Percentiles rank a stretch among this genome's conserved stretches.
phyloP scores from a whole-genome alignment of 352 stramenopile species.

The Thalassiosira ordinaria region DNA sequence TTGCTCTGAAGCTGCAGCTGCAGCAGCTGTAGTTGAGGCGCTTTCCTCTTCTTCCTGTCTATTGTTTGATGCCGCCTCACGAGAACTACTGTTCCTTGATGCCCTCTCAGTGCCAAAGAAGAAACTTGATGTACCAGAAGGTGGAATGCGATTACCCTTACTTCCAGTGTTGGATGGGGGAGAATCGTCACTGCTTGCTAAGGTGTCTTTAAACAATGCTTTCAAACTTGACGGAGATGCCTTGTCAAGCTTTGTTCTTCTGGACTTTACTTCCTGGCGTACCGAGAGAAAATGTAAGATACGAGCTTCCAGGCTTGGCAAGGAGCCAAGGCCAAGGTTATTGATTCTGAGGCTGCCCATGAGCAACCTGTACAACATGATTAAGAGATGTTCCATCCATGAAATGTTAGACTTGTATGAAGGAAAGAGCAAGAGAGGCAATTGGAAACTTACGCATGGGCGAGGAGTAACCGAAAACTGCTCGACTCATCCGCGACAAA shows the following conservation, averaged over 20 bases:
- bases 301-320: constrained; percentile 55
- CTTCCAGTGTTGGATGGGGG: background rate
- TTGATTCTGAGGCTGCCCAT: constrained; percentile 33
- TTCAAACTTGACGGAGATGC: constrained; percentile 21
- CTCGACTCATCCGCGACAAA: constrained; percentile 31
- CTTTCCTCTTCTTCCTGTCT: constrained; percentile 47
- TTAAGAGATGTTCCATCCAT: no score
- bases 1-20: constrained; percentile 41
- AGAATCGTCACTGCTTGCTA: constrained; percentile 14
- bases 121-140: constrained; percentile 31
- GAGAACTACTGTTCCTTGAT: constrained; percentile 33
- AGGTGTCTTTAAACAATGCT: constrained; percentile 42
- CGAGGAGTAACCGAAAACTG: constrained; percentile 37
- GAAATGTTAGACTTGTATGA: constrained; percentile 3
- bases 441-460: constrained; percentile 20
- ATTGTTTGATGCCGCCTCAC: constrained; percentile 24
- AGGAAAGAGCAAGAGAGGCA: background rate
- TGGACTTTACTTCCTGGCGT: constrained; percentile 34
- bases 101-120: constrained; percentile 41
- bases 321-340: constrained; percentile 37
- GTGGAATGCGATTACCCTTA: constrained; percentile 38
- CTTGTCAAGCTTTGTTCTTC: constrained; percentile 35
- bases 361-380: constrained; percentile 28
- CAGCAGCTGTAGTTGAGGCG: constrained; percentile 18
- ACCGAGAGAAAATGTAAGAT: constrained; percentile 55